Evolutionary conservation across 164 flowering plant species (phyloP).

Genomic region (Aristolochia californica): DNA sequence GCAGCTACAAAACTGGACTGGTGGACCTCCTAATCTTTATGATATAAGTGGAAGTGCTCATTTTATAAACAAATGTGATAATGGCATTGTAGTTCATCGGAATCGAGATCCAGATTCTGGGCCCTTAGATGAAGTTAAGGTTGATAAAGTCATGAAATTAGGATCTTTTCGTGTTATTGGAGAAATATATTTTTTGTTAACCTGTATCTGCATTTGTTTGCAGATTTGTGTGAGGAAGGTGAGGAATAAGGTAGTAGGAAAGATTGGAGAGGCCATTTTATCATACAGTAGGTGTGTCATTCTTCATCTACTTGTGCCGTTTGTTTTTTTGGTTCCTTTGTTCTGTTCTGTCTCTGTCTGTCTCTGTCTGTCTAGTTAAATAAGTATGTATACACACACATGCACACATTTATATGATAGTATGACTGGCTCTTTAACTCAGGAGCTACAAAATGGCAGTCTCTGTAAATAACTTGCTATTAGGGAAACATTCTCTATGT

Average conservation of each 20-base stretch:
- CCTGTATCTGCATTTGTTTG: conserved; percentile 7
- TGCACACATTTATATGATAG: no score
- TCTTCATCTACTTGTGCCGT: neutral
- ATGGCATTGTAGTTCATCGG: conserved; percentile 94
- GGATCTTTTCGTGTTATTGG: neutral
- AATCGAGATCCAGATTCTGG: conserved; percentile 75
- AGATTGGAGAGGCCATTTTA: conserved; percentile 72
- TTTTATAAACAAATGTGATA: conserved; percentile 97
- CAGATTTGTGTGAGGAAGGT: conserved; percentile 91
- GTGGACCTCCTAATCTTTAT: conserved; percentile 81
- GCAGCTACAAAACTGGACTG: conserved; percentile 86
- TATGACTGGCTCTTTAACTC: no score
- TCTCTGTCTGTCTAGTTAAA: no score
- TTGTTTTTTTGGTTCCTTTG: no score
- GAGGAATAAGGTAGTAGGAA: conserved; percentile 79
- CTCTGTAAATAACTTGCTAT: no score
- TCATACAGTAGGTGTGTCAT: conserved; percentile 55
- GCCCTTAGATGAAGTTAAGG: conserved; percentile 78
- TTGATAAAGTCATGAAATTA: conserved; percentile 9
- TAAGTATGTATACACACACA: no score
- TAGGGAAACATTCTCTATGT: no score
- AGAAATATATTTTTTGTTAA: neutral
- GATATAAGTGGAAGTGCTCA: conserved; percentile 99
- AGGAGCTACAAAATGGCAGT: no score
- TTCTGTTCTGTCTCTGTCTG: no score